Evolutionary conservation across 2,329 filamentous ascomycete genomes (phyloP), one percentile per base, ranked within the genome.

Genomic region (Penicillium sclerotiorum): DNA sequence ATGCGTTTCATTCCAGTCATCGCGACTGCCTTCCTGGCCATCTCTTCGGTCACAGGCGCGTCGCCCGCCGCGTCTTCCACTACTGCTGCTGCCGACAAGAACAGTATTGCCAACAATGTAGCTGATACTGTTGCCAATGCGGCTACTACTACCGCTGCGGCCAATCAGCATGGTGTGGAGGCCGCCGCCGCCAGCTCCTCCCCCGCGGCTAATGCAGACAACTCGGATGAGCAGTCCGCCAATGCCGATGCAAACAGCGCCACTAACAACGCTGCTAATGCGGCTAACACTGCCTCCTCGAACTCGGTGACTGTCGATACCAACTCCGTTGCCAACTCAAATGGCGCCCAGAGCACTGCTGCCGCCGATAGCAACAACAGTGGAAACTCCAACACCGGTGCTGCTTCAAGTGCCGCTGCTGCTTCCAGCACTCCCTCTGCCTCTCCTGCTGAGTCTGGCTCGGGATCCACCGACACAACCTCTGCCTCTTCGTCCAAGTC

Each of bases 1-100:
- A 61, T 61, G 59, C 59, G 59, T 59, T 58, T 61, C 38, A 49
- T 61, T 50, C 58, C 59, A 37, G 56, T 58, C 35, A 21, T 61
- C 13, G 50, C 57, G 25, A 60, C 59, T 32, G 57, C 59, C 17
- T 42, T 61, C 40, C 52, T 61, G 42, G 50, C 59, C 32, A 39
- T 45, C 36, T 35, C 42, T 20, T 55, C 58, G 37, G 58, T 58
- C 39, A 46, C 47, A 33, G 59, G 59, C 45, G 56, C 56, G 30
- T 57, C 55, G 8, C 55, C 57, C 8, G 50, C 55, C 32, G 58
- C 38, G 18, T 23, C 57, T 13, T 40, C 53, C 21, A 33, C 42
- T 35, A 38, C 50, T 20, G 47, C 35, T 13, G 41, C 35, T 18
- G 30, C 44, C 28, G 48, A 38, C 15, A 35, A 32, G 18, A 42